Evolutionary conservation across 2,329 filamentous ascomycete genomes (phyloP).

Genomic region (Curvularia sp.): DNA sequence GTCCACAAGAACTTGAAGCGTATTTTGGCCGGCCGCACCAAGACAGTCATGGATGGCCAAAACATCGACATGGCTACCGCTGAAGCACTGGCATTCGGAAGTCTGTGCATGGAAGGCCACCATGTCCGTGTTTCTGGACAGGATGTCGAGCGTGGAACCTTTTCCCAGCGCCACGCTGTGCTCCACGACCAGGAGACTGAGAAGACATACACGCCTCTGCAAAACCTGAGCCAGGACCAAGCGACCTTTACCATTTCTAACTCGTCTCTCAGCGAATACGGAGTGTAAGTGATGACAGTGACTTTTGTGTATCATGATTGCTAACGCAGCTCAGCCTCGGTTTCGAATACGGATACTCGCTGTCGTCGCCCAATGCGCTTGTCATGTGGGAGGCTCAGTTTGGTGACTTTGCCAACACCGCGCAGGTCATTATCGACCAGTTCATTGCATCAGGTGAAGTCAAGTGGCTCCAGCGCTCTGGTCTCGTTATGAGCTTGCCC

Average conservation of each 20-base stretch:
- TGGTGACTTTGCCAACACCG: conserved; percentile 99
- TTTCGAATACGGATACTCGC: conserved; percentile 98
- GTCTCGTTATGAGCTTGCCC: conserved; percentile 92
- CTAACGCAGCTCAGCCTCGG: conserved; percentile 69
- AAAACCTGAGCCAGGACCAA: conserved; percentile 88
- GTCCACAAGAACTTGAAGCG: conserved; percentile 96
- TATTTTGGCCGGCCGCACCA: conserved; percentile 87
- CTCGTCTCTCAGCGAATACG: conserved; percentile 81
- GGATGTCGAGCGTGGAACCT: conserved; percentile 99
- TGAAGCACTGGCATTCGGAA: conserved; percentile 93
- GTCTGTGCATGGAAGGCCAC: conserved; percentile 89
- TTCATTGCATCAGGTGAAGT: conserved; percentile 97
- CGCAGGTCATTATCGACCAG: conserved; percentile 98
- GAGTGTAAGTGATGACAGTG: conserved; percentile 58
- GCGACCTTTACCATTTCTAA: conserved; percentile 96
- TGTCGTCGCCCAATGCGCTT: conserved; percentile 94
- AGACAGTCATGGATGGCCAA: conserved; percentile 89
- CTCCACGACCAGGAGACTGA: conserved; percentile 98
- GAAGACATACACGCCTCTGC: conserved; percentile 88
- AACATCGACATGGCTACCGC: conserved; percentile 98
- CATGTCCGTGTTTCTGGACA: conserved; percentile 98
- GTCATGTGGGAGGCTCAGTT: conserved; percentile 99
- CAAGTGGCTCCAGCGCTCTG: conserved; percentile 98
- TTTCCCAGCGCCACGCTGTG: conserved; percentile 96
- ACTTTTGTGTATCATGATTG: background rate